These are phyloP conservation scores for Tetrapyrgos nigripes DNA, from an alignment of 1,284 basidiomycete species.

Conservation along the genomic window DNA sequence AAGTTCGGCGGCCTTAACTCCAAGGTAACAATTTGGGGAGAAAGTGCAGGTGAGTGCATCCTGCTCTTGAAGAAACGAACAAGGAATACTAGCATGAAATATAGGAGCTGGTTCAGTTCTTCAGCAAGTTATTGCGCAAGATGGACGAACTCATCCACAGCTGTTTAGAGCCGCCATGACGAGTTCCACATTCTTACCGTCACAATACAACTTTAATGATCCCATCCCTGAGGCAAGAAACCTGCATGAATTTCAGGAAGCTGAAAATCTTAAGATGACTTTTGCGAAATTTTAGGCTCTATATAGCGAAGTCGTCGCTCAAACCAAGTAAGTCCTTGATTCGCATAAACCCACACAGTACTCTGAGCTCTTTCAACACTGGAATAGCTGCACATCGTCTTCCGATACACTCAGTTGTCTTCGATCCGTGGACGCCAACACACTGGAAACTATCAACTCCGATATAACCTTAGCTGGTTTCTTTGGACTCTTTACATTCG, in stretches of 20 bases:
- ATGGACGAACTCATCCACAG: slow-evolving; percentile 44
- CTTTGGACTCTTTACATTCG: slow-evolving; percentile 36
- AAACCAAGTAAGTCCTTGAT: slow-evolving; percentile 16
- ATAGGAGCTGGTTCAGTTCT: slow-evolving; percentile 34
- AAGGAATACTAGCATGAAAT: not conserved
- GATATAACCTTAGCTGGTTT: slow-evolving; percentile 32
- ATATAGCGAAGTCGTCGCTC: slow-evolving; percentile 22
- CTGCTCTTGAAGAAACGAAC: not conserved
- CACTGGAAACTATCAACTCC: slow-evolving; percentile 31
- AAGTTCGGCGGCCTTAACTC: slow-evolving; percentile 35
- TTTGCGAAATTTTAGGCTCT: slow-evolving; percentile 10
- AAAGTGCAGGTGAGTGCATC: slow-evolving; percentile 32
- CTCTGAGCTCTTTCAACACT: not conserved
- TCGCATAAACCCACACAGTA: not conserved
- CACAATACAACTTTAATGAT: slow-evolving; percentile 52
- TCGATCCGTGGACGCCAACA: slow-evolving; percentile 21
- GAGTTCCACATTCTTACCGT: slow-evolving; percentile 51
- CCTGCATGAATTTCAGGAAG: not conserved
- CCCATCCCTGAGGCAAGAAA: slow-evolving; percentile 47
- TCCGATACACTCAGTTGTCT: slow-evolving; percentile 33
- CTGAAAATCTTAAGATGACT: not conserved
- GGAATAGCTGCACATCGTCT: slow-evolving; percentile 29
- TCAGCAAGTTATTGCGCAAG: slow-evolving; percentile 33
- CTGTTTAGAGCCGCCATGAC: slow-evolving; percentile 52
- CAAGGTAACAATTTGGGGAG: slow-evolving; percentile 39